phyloP scores from a whole-genome alignment of 441 rosid genomes.

The Viola pubescens region DNA sequence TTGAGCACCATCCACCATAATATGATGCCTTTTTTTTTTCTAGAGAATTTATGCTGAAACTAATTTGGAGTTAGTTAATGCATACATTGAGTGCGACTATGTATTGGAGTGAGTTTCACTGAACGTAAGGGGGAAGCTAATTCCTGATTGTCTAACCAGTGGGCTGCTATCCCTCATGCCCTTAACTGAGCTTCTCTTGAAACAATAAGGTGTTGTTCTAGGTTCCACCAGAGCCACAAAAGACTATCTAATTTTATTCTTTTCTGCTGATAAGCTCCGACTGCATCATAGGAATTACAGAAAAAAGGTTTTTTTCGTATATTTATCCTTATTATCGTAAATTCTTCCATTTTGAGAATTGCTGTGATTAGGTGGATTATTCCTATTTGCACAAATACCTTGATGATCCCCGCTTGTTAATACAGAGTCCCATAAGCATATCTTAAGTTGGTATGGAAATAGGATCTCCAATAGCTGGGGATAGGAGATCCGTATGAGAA shows the following conservation, averaged over 20 bases:
- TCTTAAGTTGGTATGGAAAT: not conserved
- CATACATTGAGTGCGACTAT: too few species aligned
- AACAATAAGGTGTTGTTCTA: not conserved
- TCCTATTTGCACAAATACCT: not conserved
- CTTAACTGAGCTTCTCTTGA: not conserved
- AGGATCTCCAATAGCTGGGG: too few species aligned
- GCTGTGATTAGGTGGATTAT: not conserved
- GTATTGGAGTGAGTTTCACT: too few species aligned
- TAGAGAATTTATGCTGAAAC: too few species aligned
- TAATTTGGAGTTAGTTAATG: too few species aligned
- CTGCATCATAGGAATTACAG: not conserved
- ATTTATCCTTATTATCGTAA: not conserved
- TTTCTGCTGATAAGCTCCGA: not conserved
- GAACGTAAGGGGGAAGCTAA: too few species aligned
- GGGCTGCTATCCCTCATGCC: too few species aligned
- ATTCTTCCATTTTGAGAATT: not conserved
- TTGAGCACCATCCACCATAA: too few species aligned
- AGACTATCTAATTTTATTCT: not conserved
- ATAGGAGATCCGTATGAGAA: too few species aligned
- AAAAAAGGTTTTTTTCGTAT: not conserved
- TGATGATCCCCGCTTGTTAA: not conserved
- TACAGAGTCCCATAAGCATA: slow-evolving; percentile 1
- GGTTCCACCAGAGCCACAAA: not conserved
- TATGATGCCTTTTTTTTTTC: too few species aligned
- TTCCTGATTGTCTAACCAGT: too few species aligned